Evolutionary conservation across 257 asterid genomes (phyloP).

Genomic region (Solanum chaucha): DNA sequence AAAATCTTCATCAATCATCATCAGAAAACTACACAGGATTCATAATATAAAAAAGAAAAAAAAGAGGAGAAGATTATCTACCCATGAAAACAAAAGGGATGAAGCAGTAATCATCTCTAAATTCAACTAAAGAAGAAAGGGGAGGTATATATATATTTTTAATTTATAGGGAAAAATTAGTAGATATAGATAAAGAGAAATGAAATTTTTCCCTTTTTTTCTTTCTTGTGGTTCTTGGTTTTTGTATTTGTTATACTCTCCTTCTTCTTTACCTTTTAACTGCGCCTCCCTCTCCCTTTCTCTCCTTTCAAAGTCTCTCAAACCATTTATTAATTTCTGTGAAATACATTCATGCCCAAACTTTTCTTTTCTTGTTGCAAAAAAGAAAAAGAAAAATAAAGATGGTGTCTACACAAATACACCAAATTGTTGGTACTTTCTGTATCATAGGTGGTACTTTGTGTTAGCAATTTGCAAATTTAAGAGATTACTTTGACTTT

Average conservation of each 20-base stretch:
- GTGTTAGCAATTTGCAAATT: not conserved
- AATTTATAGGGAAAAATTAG: not conserved
- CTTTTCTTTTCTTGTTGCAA: not conserved
- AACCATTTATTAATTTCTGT: not conserved
- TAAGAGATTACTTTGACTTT: not conserved
- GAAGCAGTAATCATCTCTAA: not conserved
- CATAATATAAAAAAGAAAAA: not conserved
- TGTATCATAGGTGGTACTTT: not conserved
- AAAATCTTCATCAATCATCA: not conserved
- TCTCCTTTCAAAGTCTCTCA: not conserved
- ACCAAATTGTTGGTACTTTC: not conserved
- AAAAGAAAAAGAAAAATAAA: too few species aligned
- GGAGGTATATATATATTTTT: not conserved
- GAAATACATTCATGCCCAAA: not conserved
- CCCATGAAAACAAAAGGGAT: not conserved
- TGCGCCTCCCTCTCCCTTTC: slow-evolving; percentile 5
- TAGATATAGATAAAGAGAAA: not conserved
- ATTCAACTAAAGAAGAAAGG: not conserved
- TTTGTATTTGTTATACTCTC: not conserved
- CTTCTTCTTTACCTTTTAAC: slow-evolving; percentile 2
- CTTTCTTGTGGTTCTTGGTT: not conserved
- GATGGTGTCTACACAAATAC: not conserved
- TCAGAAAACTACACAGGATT: not conserved
- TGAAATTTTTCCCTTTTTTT: not conserved
- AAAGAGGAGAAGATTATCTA: not conserved